phyloP scores from a whole-genome alignment of 2,329 filamentous ascomycete genomes.

The Colletotrichum sojae region DNA sequence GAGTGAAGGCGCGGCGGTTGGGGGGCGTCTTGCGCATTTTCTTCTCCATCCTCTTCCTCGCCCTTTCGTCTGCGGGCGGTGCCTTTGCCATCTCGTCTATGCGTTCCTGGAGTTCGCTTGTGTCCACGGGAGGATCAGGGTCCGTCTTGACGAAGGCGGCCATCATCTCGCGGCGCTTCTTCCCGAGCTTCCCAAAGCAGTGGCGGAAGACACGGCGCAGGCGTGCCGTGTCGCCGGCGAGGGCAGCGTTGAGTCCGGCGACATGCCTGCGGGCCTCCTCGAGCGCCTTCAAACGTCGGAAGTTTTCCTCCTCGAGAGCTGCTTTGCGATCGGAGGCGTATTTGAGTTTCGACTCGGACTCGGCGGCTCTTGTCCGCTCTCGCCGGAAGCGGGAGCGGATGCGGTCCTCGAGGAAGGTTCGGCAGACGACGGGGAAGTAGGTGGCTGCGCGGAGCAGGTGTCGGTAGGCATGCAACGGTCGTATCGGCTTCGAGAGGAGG shows the following conservation, averaged over 20 bases:
- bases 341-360: constrained; percentile 57
- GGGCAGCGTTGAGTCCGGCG: constrained; percentile 66
- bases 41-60: constrained; percentile 27
- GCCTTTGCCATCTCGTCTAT: not conserved
- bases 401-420: constrained; percentile 57
- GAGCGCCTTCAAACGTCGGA: constrained; percentile 26
- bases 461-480: constrained; percentile 66
- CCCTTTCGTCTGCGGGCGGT: too few species aligned
- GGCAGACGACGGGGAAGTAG: constrained; percentile 70
- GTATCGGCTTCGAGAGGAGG: constrained; percentile 51
- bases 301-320: constrained; percentile 19
- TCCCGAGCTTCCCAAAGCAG: constrained; percentile 68
- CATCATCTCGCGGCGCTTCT: constrained; percentile 64
- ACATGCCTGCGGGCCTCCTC: constrained; percentile 46
- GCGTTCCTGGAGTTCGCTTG: constrained; percentile 55
- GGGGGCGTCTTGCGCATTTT: constrained; percentile 13
- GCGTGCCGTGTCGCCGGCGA: constrained; percentile 62
- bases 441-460: constrained; percentile 72
- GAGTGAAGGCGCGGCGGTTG: constrained; percentile 7
- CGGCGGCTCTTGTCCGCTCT: constrained; percentile 43
- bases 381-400: constrained; percentile 63
- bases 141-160: constrained; percentile 51
- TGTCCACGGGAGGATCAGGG: constrained; percentile 55
- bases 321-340: constrained; percentile 47
- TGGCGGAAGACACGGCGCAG: constrained; percentile 63